A percentile compares a stretch with the other conserved stretches of the same genome.
Conservation (phyloP, 1,284 basidiomycete genomes). For the Stygiomarasmius scandens region DNA sequence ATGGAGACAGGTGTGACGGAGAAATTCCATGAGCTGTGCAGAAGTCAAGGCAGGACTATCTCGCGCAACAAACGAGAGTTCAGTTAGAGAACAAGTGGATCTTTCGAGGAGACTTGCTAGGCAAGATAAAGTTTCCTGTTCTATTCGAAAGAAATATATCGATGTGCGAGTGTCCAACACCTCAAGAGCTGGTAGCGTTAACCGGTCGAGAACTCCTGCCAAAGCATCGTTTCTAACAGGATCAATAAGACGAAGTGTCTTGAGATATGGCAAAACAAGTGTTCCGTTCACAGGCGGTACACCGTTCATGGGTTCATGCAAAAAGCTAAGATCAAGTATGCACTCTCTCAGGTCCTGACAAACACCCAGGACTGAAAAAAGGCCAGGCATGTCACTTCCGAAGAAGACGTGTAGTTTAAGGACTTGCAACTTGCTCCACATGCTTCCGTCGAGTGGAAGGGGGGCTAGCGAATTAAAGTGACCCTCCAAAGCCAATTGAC, state of each 20-base stretch:
- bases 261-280: neutral
- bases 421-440: neutral
- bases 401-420: neutral
- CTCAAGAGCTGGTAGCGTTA: neutral
- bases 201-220: neutral
- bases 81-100: neutral
- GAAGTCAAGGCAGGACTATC: neutral
- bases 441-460: too few relatives aligned
- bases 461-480: neutral
- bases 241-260: neutral
- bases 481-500: neutral
- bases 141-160: neutral
- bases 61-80: neutral
- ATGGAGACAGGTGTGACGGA: neutral
- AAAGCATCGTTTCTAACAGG: neutral
- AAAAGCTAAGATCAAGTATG: neutral
- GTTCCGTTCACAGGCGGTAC: neutral
- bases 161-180: neutral
- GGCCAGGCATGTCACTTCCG: neutral
- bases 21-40: neutral
- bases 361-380: neutral
- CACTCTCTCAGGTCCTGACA: neutral
- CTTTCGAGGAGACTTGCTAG: slow-evolving; percentile 1
- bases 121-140: neutral
- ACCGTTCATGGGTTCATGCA: neutral